Evolutionary conservation across 345 rosid genomes (phyloP).

Genomic region (Moringa oleifera): DNA sequence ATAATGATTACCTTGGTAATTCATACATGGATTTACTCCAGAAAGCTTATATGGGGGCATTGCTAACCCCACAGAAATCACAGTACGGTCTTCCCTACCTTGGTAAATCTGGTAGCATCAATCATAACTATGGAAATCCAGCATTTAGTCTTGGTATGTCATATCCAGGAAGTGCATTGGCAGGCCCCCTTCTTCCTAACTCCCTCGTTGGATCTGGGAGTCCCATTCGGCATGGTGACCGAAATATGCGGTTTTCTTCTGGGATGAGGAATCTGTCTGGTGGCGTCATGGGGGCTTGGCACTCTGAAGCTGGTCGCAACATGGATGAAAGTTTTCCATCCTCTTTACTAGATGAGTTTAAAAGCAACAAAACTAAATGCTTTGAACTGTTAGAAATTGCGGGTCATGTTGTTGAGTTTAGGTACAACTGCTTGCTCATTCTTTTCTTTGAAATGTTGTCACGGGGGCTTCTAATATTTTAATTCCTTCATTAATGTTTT

Average conservation of each 20-base stretch:
- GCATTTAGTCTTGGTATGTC: conserved; percentile 46
- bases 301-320: conserved; percentile 38
- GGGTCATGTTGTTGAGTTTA: conserved; percentile 75
- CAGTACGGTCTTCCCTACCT: conserved; percentile 41
- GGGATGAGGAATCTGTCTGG: conserved; percentile 47
- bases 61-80: conserved; percentile 45
- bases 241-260: conserved; percentile 39
- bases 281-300: conserved; percentile 54
- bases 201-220: conserved; percentile 46
- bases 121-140: conserved; percentile 44
- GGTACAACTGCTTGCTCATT: conserved; percentile 27
- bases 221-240: conserved; percentile 48
- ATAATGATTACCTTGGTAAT: conserved; percentile 36
- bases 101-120: conserved; percentile 39
- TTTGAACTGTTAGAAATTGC: conserved; percentile 65
- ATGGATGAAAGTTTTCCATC: conserved; percentile 49
- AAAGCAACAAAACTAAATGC: conserved; percentile 66
- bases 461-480: conserved; percentile 1
- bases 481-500: conserved; percentile 7
- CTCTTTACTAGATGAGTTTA: conserved; percentile 61
- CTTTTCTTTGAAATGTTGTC: not conserved
- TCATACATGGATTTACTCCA: conserved; percentile 52
- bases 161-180: conserved; percentile 45
- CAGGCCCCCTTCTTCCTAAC: conserved; percentile 37
- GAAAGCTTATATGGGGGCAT: conserved; percentile 44